Evolutionary conservation across 768 basidiomycete genomes (phyloP).

Genomic region (Agrocybe praecox): DNA sequence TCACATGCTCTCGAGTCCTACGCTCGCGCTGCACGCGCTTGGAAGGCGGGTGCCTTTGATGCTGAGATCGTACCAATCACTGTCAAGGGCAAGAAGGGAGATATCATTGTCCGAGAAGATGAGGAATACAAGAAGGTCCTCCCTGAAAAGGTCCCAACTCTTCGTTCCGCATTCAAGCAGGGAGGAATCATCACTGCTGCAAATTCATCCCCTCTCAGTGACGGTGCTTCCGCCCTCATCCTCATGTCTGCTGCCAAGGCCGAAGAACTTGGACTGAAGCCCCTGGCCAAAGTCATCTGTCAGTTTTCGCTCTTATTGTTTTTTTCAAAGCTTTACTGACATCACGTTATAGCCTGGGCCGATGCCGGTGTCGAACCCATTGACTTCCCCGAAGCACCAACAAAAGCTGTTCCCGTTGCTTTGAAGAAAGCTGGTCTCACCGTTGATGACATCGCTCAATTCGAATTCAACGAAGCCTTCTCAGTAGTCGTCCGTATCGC

Average conservation of each 20-base stretch:
- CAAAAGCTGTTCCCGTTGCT: constrained; percentile 87
- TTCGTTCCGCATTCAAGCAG: constrained; percentile 88
- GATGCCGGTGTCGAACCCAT: constrained; percentile 97
- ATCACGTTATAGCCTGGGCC: constrained; percentile 72
- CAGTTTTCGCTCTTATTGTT: constrained; percentile 34
- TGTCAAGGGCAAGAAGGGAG: constrained; percentile 93
- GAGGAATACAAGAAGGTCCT: constrained; percentile 98
- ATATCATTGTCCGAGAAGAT: constrained; percentile 87
- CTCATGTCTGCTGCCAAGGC: constrained; percentile 95
- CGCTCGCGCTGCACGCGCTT: constrained; percentile 88
- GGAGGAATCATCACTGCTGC: constrained; percentile 94
- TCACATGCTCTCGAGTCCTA: constrained; percentile 94
- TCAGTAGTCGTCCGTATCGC: constrained; percentile 90
- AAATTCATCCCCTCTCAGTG: constrained; percentile 93
- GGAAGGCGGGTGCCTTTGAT: constrained; percentile 83
- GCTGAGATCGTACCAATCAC: constrained; percentile 89
- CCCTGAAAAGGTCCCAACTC: constrained; percentile 88
- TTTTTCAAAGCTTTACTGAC: constrained; percentile 7
- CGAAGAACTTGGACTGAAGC: constrained; percentile 86
- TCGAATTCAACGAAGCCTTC: constrained; percentile 99
- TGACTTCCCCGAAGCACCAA: constrained; percentile 96
- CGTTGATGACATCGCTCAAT: constrained; percentile 82
- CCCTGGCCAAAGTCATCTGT: constrained; percentile 95
- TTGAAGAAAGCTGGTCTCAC: constrained; percentile 85
- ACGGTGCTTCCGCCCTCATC: constrained; percentile 95